Base-by-base conservation (phyloP, 2,329 filamentous ascomycete species). In the Aspergillus uvarum region DNA sequence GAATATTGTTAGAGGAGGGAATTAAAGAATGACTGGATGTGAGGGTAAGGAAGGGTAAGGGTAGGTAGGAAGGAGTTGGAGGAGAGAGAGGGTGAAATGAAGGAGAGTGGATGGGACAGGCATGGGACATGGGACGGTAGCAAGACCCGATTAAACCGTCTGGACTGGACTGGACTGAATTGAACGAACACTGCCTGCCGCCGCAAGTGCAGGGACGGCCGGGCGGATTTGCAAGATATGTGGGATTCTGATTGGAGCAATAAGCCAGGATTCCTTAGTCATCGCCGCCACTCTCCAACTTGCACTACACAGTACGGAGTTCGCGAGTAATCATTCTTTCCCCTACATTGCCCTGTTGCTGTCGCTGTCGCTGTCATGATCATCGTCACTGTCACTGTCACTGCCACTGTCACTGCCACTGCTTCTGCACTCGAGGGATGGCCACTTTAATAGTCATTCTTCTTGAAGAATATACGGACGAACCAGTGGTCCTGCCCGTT, bases 1-100 rank as follows among this genome's bases (percentile, higher is more conserved):
- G 6, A 44, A 44, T 44, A 19, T 16, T 19, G 38, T 44, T 19
- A 51, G 26, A 29, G 47, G 29, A 16, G 22, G 24, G 47, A 47
- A 47, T 38, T 24, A 57, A 51, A 31, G 55, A 57, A 51, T 19
- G 55, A 57, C 48, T 57, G 55, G 49, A 35, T 16, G 22, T 50
- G 47, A 26, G 47, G 38, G 54, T 38, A 32, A 56, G 32, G 12
- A 32, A 12, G 31, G 11, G 31, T 32, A 12, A 32, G 31, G 7
- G 31, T 32, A 32, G 32, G 32, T 16, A 35, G 11, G n/a, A 22
- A 42, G 16, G 44, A 57, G 24, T 51, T 8, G 38, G 21, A 29
- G 29, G 47, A 57, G 35, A 54, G 29, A 32, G 47, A 35, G 44
- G 14, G 35, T 31, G 55, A 51, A 6, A 35, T 35, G 32, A 35